Evolutionary conservation across 2,329 filamentous ascomycete genomes (phyloP).

Genomic region (Nemania abortiva): DNA sequence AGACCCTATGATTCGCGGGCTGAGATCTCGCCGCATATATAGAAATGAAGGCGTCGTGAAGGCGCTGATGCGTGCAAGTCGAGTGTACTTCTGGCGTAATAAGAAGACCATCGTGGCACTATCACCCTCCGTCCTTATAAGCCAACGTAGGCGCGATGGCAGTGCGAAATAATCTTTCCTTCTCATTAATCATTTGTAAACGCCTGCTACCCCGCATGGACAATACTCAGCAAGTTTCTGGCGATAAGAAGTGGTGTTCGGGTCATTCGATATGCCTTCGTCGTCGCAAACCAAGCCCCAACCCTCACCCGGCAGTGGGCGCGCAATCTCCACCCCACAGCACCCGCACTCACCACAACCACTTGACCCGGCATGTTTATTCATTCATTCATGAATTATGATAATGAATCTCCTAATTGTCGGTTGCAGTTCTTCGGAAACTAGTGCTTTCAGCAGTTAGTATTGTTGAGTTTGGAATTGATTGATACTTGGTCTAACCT

Average conservation of each 20-base stretch:
- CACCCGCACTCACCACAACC: slow-evolving; percentile 5
- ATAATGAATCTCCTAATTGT: background rate
- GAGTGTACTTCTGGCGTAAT: background rate
- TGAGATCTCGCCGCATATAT: background rate
- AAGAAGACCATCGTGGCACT: slow-evolving; percentile 10
- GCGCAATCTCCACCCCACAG: slow-evolving; percentile 1
- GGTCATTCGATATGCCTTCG: slow-evolving; percentile 15
- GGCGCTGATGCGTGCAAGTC: background rate
- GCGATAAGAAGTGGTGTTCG: slow-evolving; percentile 17
- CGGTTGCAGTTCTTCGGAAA: background rate
- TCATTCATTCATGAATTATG: background rate
- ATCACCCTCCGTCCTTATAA: slow-evolving; percentile 9
- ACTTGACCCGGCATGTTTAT: slow-evolving; percentile 6
- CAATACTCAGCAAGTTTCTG: slow-evolving; percentile 5
- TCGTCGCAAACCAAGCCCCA: slow-evolving; percentile 26
- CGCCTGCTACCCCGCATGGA: slow-evolving; percentile 15
- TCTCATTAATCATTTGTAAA: background rate
- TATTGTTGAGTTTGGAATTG: background rate
- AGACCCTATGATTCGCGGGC: background rate
- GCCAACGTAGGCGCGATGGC: background rate
- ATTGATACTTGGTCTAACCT: slow-evolving; percentile 9
- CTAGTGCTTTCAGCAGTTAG: slow-evolving; percentile 15
- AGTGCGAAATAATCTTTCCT: background rate
- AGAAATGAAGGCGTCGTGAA: background rate
- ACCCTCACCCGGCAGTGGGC: background rate